These are phyloP conservation scores for Geotrichum europaeum DNA, from an alignment of 1,139 yeast species.

Conservation along the genomic window DNA sequence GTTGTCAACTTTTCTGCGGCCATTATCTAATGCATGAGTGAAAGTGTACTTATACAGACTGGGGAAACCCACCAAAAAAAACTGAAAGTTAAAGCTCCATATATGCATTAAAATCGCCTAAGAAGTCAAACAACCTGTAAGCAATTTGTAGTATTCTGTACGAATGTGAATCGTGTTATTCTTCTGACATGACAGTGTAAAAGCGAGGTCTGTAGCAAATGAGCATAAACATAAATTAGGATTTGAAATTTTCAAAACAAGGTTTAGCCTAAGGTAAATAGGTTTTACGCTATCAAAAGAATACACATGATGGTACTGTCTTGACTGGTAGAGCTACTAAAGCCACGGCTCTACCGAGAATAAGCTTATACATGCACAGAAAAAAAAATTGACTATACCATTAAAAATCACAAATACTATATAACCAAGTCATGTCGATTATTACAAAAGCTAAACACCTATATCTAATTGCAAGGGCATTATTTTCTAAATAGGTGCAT, in stretches of 20 bases:
- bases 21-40: neutral
- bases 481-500: neutral
- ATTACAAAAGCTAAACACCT: neutral
- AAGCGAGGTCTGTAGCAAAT: too few relatives aligned
- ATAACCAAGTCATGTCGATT: neutral
- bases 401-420: neutral
- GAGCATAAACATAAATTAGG: too few relatives aligned
- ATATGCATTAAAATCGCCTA: neutral
- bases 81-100: neutral
- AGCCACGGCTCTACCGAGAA: neutral
- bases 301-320: neutral
- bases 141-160: neutral
- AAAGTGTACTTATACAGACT: neutral
- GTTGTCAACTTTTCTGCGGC: too few relatives aligned
- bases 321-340: neutral
- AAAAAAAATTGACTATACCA: neutral
- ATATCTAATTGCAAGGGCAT: neutral
- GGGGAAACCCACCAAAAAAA: neutral
- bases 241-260: too few relatives aligned
- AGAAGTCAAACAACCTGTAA: neutral
- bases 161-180: neutral
- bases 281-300: too few relatives aligned
- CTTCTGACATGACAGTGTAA: neutral
- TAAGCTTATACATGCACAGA: neutral
- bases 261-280: too few relatives aligned